Conservation (phyloP, 1,284 basidiomycete species). For the Trametes versicolor region DNA sequence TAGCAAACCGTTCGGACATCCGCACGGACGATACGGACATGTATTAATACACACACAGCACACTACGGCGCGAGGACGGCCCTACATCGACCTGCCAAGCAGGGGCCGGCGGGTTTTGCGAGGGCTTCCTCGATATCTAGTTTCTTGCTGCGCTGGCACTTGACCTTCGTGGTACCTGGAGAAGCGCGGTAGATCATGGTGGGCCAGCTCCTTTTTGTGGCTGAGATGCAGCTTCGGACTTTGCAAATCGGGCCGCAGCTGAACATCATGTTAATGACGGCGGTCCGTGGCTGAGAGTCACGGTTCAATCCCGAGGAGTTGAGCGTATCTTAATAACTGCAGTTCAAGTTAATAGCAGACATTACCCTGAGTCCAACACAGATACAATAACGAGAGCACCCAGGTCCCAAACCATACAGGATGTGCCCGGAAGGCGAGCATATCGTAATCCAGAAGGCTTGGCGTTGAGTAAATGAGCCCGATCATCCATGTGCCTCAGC, state of each 20-base stretch:
- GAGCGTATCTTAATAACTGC: too few relatives aligned
- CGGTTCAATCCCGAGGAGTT: too few relatives aligned
- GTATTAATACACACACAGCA: too few relatives aligned
- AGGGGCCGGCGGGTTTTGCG: neutral
- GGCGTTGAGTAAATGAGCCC: slow-evolving; percentile 6
- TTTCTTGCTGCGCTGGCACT: neutral
- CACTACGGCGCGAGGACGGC: too few relatives aligned
- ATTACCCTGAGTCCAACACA: neutral
- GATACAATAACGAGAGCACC: neutral
- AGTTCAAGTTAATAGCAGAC: neutral
- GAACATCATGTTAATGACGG: neutral
- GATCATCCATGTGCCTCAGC: neutral
- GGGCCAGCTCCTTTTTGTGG: neutral
- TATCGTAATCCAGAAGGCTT: neutral
- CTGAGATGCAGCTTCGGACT: neutral
- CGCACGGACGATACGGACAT: too few relatives aligned
- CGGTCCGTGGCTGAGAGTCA: neutral
- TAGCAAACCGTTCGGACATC: too few relatives aligned
- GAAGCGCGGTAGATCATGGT: neutral
- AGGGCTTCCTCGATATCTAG: slow-evolving; percentile 11
- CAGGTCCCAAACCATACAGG: too few relatives aligned
- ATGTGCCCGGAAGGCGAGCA: neutral
- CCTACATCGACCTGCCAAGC: neutral
- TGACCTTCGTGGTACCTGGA: neutral
- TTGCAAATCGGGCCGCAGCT: neutral